Conservation (phyloP, 2,329 filamentous ascomycete genomes). For the Amauroascus niger region DNA sequence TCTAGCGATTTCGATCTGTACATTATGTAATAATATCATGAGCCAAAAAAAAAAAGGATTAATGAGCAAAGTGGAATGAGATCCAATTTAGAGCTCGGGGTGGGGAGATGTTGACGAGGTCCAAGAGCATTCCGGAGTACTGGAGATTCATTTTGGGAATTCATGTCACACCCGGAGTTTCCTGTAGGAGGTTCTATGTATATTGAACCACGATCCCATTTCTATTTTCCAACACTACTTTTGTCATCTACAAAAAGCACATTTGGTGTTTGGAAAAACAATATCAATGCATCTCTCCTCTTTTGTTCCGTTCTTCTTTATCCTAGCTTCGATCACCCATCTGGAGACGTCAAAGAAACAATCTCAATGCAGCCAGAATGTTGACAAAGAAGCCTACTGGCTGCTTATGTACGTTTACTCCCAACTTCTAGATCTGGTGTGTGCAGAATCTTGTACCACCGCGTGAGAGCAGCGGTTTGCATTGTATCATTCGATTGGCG, state of each 20-base stretch:
- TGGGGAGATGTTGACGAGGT: not conserved
- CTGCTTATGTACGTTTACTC: too few relatives aligned
- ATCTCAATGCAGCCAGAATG: not conserved
- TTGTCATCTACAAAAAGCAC: not conserved
- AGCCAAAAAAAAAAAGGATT: slow-evolving; percentile 1
- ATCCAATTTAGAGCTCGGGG: slow-evolving; percentile 1
- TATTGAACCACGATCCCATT: not conserved
- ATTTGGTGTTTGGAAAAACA: not conserved
- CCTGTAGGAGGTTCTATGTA: not conserved
- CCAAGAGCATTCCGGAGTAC: slow-evolving; percentile 7
- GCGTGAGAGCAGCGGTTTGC: too few relatives aligned
- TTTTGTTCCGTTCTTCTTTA: not conserved
- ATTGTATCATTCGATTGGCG: too few relatives aligned
- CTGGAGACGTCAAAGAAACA: too few relatives aligned
- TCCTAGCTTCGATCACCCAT: not conserved
- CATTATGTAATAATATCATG: slow-evolving; percentile 13
- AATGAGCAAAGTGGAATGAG: not conserved
- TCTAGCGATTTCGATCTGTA: slow-evolving; percentile 12
- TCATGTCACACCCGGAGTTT: slow-evolving; percentile 3
- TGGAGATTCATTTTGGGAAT: slow-evolving; percentile 6
- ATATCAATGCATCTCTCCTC: slow-evolving; percentile 3
- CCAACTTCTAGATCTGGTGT: too few relatives aligned
- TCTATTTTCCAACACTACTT: not conserved
- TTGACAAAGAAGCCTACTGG: not conserved
- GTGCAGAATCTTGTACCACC: not conserved